Base-by-base conservation (phyloP, 139 green algal genomes). In the Edaphochlamys debaryana region DNA sequence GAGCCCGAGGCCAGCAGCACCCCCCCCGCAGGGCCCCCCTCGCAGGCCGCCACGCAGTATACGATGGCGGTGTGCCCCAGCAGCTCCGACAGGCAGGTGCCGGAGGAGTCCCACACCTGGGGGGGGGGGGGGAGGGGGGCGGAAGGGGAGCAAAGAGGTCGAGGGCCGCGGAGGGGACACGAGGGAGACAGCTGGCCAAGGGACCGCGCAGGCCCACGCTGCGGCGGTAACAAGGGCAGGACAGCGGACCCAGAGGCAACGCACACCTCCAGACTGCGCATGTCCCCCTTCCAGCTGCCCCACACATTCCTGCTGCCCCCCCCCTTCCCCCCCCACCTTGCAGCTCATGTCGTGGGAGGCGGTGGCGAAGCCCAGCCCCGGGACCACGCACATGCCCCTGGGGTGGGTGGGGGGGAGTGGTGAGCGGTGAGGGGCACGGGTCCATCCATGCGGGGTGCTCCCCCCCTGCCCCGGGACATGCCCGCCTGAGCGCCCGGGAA, bases 271-370 rank as follows among this genome's bases (percentile, higher is more conserved):
- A n/a, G n/a, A n/a, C n/a, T n/a, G n/a, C n/a, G 29, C 58, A 37
- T 67, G 8, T 4, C 58, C 58, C 27, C 58, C 58, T 67, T 36
- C 6, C 30, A 27, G 17, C 4, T 75, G 45, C 54, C 42, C n/a
- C 25, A 19, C 34, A 36, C 29, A 37, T 0, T 80, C 27, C 13
- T 60, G 42, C 69, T 80, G 79, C 69, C 86, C 69, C 27, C 58
- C 29, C 42, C 72, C 71, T 4, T 25, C 40, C 23, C 19, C 25
- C 20, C 56, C 19, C 56, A 94, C 79, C 69, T 87, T 91, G 36
- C 94, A 62, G 1, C 90, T 95, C 41, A 87, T 70, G 87, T 99
- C 97, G 87, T 99, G 97, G 4, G 96, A 99, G 19, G 90, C 97
- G 9, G 95, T 98, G 52, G 98, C 91, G 67, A 99, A 92, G 9